phyloP scores from a whole-genome alignment of 306 rosid genomes.

The Citrullus amarus region DNA sequence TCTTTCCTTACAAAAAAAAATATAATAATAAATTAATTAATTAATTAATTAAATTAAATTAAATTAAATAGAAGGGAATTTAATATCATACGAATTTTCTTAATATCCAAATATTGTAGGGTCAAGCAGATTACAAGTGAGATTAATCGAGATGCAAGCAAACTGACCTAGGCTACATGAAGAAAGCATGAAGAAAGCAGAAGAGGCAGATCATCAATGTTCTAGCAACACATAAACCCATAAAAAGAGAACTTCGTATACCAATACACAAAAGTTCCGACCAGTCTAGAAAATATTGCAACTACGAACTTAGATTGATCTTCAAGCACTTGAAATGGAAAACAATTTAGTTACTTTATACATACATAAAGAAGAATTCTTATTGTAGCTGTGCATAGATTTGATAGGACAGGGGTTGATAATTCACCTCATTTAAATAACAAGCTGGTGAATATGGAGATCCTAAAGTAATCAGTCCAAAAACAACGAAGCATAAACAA shows the following conservation, averaged over 20 bases:
- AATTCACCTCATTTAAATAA: slow-evolving; percentile 7
- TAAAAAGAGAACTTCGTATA: not conserved
- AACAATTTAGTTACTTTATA: not conserved
- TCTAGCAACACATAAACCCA: not conserved
- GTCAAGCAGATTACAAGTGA: no score
- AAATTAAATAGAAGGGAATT: no score
- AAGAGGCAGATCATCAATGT: not conserved
- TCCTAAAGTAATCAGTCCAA: slow-evolving; percentile 13
- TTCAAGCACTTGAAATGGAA: not conserved
- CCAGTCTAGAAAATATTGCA: not conserved
- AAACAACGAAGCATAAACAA: slow-evolving; percentile 5
- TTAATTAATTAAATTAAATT: no score
- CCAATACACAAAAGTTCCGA: not conserved
- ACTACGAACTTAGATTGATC: not conserved
- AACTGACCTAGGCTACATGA: no score
- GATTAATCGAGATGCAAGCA: no score
- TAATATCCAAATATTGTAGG: no score
- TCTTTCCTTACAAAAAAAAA: no score
- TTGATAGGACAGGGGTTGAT: not conserved
- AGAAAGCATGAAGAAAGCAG: not conserved
- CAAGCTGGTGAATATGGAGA: slow-evolving; percentile 5
- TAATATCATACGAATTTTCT: no score
- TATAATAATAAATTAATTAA: no score
- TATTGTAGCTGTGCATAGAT: not conserved
- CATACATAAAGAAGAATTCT: not conserved